Percentiles rank a stretch among this genome's conserved stretches.
phyloP scores from a whole-genome alignment of 805 yeast species.

The Candida insectorum region DNA sequence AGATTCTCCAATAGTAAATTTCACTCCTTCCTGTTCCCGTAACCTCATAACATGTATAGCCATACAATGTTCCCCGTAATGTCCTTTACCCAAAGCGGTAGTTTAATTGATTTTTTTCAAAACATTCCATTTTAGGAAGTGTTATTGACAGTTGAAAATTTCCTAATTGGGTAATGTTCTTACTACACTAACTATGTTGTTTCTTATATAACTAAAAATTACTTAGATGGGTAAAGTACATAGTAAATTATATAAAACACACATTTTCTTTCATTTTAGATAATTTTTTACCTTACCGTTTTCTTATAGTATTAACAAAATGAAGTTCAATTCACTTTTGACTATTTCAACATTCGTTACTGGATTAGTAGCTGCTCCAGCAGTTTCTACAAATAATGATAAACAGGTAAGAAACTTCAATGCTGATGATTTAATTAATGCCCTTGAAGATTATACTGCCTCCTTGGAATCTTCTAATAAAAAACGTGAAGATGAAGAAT shows the following conservation, averaged over 20 bases:
- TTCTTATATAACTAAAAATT: no score
- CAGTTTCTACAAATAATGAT: constrained; percentile 5
- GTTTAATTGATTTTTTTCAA: constrained; percentile 4
- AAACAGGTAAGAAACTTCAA: constrained; percentile 1
- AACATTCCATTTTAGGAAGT: constrained; percentile 6
- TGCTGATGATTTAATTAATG: constrained; percentile 7
- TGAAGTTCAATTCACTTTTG: constrained; percentile 11
- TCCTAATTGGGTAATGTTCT: constrained; percentile 4
- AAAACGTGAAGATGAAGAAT: constrained; percentile 7
- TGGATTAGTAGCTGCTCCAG: constrained; percentile 13
- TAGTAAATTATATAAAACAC: no score
- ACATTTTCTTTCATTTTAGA: no score
- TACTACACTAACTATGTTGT: no score
- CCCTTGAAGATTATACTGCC: constrained; percentile 9
- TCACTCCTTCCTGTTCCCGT: no score
- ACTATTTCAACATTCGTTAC: constrained; percentile 12
- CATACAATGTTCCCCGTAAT: no score
- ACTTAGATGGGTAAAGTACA: no score
- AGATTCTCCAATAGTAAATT: no score
- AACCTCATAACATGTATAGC: no score
- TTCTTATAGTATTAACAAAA: no score
- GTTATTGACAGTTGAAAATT: constrained; percentile 4
- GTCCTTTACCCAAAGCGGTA: constrained; percentile 5
- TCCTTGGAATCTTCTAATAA: constrained; percentile 4
- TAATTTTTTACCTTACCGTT: no score